A percentile compares a stretch with the other conserved stretches of the same genome.
These are phyloP conservation scores for Biscogniauxia sp. DNA, from an alignment of 2,329 filamentous ascomycete species.

Conservation along the genomic window DNA sequence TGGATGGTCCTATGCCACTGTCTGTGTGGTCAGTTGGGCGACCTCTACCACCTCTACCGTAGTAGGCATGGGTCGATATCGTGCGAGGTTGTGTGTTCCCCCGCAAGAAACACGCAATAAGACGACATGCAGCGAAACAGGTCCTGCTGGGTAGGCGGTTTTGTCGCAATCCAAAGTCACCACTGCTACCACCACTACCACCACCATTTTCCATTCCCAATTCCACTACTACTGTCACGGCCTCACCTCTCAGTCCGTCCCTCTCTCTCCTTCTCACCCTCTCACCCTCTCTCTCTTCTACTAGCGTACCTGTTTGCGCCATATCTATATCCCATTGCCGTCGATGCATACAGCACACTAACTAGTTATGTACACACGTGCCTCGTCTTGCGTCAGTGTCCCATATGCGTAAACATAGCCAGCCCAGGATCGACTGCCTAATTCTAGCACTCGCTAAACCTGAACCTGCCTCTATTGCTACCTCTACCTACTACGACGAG, in stretches of 20 bases:
- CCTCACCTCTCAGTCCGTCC: too few species aligned
- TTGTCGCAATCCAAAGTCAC: background rate
- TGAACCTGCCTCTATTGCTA: background rate
- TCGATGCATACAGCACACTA: too few species aligned
- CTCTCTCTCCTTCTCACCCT: too few species aligned
- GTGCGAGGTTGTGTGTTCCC: constrained; percentile 3
- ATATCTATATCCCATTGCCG: background rate
- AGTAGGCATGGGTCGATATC: constrained; percentile 1
- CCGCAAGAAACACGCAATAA: constrained; percentile 3
- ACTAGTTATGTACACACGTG: too few species aligned
- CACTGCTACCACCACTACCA: too few species aligned
- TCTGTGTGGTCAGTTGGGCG: constrained; percentile 8
- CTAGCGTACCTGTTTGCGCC: background rate
- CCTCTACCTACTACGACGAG: background rate
- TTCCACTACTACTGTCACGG: too few species aligned
- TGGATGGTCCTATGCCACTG: constrained; percentile 6
- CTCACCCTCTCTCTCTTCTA: background rate
- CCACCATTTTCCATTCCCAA: too few species aligned
- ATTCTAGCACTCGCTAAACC: background rate
- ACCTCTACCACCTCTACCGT: background rate
- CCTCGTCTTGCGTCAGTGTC: background rate
- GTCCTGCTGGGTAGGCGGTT: background rate
- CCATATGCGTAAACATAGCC: background rate
- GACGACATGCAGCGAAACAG: background rate
- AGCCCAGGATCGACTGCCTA: background rate